phyloP scores from a whole-genome alignment of 2,329 filamentous ascomycete genomes.

The Fusarium papillatum region DNA sequence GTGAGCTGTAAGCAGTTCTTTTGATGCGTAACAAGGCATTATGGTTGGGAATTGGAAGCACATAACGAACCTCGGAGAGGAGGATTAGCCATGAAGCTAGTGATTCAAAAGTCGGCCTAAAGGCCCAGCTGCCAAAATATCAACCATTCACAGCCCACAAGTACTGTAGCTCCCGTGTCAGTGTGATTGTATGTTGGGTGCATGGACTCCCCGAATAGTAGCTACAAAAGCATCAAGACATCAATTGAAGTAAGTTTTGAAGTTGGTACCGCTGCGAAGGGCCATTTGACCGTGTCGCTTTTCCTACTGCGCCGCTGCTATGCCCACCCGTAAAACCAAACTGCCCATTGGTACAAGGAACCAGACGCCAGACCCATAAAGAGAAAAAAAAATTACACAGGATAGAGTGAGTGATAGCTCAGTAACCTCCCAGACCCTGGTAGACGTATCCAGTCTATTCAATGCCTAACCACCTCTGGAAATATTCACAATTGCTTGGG shows the following conservation, averaged over 20 bases:
- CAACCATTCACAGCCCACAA: constrained; percentile 33
- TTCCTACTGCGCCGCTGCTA: constrained; percentile 43
- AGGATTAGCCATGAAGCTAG: constrained; percentile 34
- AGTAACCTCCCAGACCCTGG: not conserved
- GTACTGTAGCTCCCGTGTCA: not conserved
- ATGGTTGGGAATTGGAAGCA: constrained; percentile 29
- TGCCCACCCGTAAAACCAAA: constrained; percentile 31
- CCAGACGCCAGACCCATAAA: constrained; percentile 43
- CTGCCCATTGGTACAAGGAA: constrained; percentile 19
- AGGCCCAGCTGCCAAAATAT: constrained; percentile 34
- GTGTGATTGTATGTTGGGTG: not conserved
- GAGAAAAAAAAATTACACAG: constrained; percentile 7
- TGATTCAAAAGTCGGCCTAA: constrained; percentile 29
- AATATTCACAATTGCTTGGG: constrained; percentile 92
- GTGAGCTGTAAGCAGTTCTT: constrained; percentile 57
- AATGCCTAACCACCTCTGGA: constrained; percentile 82
- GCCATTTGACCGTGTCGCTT: constrained; percentile 22
- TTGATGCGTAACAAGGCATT: constrained; percentile 14
- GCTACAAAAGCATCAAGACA: not conserved
- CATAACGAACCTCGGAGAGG: constrained; percentile 36
- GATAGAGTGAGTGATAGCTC: not conserved
- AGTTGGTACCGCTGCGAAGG: constrained; percentile 13
- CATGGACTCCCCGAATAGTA: not conserved
- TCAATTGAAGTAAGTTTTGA: not conserved
- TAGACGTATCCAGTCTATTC: constrained; percentile 44